Percentiles rank a stretch among this genome's conserved stretches.
These are phyloP conservation scores for Saccharomycopsis schoenii DNA, from an alignment of 805 yeast genomes.

Conservation along the genomic window DNA sequence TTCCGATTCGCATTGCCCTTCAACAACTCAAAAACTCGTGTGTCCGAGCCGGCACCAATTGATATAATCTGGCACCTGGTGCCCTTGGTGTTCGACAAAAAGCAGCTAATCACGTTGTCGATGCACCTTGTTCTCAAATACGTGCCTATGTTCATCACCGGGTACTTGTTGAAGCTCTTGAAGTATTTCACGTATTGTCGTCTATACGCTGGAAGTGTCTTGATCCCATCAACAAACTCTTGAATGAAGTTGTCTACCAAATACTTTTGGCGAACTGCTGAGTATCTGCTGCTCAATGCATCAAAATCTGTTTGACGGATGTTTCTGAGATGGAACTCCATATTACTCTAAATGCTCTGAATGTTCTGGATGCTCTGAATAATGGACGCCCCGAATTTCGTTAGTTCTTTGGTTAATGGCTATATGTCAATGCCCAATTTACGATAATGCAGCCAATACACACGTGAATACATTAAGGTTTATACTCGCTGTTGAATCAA, in stretches of 20 bases:
- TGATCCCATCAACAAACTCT: constrained; percentile 24
- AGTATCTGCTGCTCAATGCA: constrained; percentile 43
- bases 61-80: constrained; percentile 42
- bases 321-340: constrained; percentile 28
- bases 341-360: not conserved
- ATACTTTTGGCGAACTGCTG: constrained; percentile 37
- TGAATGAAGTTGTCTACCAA: constrained; percentile 33
- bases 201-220: constrained; percentile 18
- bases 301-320: constrained; percentile 52
- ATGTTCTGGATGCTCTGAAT: not conserved
- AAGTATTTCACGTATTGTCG: constrained; percentile 24
- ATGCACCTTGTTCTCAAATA: constrained; percentile 40
- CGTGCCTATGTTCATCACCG: constrained; percentile 55
- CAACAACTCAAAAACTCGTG: constrained; percentile 48
- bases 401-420: no score
- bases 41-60: constrained; percentile 77
- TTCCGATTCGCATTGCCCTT: constrained; percentile 20
- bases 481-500: no score
- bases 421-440: no score
- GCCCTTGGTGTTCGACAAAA: constrained; percentile 24
- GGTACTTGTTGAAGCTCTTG: constrained; percentile 37
- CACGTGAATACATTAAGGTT: no score
- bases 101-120: constrained; percentile 31
- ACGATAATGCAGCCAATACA: no score
- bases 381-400: no score